Evolutionary conservation across 257 asterid species (phyloP).

Genomic region (Nicotiana attenuata): DNA sequence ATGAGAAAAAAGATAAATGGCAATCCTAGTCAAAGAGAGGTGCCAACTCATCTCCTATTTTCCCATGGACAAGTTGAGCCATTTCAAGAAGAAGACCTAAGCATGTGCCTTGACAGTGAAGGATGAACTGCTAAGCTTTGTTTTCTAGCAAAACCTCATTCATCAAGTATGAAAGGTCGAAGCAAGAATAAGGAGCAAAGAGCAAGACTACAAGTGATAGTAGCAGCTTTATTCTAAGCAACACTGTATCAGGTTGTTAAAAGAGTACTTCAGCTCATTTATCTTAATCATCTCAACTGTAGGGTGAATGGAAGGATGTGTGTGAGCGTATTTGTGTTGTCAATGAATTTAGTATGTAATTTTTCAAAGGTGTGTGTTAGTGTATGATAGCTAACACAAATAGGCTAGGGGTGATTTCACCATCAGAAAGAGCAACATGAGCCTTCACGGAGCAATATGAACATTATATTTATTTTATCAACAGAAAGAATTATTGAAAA

Average conservation of each 20-base stretch:
- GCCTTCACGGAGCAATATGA: background rate
- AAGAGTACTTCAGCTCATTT: background rate
- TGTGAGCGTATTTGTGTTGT: background rate
- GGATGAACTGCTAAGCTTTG: background rate
- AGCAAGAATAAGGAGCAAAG: background rate
- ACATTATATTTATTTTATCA: background rate
- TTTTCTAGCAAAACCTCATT: background rate
- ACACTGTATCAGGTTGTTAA: background rate
- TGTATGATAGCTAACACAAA: background rate
- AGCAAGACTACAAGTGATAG: background rate
- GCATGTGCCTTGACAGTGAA: background rate
- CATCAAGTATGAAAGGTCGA: background rate
- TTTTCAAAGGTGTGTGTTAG: no score
- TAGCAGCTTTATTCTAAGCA: background rate
- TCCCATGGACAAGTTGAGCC: background rate
- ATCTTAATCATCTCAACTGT: background rate
- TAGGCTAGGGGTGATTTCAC: background rate
- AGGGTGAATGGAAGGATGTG: background rate
- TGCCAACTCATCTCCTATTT: no score
- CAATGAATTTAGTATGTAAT: background rate
- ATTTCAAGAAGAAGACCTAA: background rate
- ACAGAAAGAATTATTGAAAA: background rate
- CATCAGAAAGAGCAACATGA: background rate
- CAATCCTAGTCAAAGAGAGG: no score
- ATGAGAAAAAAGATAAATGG: no score